These are phyloP conservation scores for Colletotrichum nymphaeae DNA, from an alignment of 2,329 filamentous ascomycete genomes.

Conservation along the genomic window DNA sequence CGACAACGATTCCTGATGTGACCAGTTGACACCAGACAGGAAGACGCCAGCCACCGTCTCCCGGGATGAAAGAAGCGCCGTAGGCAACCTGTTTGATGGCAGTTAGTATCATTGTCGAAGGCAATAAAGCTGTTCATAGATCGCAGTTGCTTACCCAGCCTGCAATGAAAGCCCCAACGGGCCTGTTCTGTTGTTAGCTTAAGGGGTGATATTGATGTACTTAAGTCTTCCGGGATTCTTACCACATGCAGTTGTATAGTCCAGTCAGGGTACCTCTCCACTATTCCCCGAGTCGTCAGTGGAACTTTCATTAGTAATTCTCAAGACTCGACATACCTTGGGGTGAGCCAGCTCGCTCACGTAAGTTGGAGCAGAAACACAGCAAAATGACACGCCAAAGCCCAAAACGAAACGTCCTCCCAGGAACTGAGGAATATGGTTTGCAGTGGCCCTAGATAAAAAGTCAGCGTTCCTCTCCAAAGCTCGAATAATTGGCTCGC, in stretches of 20 bases:
- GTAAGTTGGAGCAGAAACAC: conserved; percentile 60
- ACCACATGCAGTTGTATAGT: conserved; percentile 64
- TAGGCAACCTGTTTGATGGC: conserved; percentile 48
- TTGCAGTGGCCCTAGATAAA: conserved; percentile 50
- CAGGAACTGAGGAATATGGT: conserved; percentile 57
- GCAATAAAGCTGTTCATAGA: too few species aligned
- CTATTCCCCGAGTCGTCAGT: conserved; percentile 37
- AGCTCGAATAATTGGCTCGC: too few species aligned
- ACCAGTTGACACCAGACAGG: conserved; percentile 64
- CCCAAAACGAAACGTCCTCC: conserved; percentile 63
- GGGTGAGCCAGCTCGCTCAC: conserved; percentile 67
- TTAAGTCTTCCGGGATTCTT: conserved; percentile 26
- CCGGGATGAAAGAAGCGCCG: conserved; percentile 56
- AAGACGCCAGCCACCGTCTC: conserved; percentile 56
- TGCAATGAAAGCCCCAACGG: conserved; percentile 63
- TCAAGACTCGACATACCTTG: conserved; percentile 32
- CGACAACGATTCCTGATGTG: conserved; percentile 59
- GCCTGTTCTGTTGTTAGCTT: neutral
- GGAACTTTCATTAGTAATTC: fast-evolving
- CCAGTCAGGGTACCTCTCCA: conserved; percentile 63
- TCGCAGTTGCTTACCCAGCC: conserved; percentile 51
- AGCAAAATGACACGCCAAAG: conserved; percentile 63
- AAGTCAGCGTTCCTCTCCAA: neutral
- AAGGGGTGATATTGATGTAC: too few species aligned
- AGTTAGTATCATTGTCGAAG: neutral